Evolutionary conservation across 83 land plant genomes (phyloP).

Genomic region (Isoetes engelmannii): DNA sequence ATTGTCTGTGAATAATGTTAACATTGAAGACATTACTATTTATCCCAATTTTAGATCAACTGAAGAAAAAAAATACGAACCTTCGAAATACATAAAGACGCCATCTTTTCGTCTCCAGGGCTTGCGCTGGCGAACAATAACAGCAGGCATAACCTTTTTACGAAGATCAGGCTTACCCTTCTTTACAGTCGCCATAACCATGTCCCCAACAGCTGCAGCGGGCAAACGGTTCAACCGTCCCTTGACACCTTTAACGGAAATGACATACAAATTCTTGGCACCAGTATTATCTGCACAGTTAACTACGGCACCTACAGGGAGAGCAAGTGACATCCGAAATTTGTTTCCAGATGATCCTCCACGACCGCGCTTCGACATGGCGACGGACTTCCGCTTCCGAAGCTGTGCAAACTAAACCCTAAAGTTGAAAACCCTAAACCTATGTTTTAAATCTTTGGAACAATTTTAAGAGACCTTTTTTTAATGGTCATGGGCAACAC

Average conservation of each 20-base stretch:
- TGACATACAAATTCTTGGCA: constrained; percentile 34
- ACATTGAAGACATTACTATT: background rate
- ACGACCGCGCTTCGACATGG: constrained; percentile 27
- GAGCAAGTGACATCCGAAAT: constrained; percentile 48
- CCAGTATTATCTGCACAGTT: constrained; percentile 42
- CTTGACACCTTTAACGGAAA: constrained; percentile 35
- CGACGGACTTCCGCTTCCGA: too few species aligned
- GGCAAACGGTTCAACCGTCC: constrained; percentile 34
- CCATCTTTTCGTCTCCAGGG: constrained; percentile 36
- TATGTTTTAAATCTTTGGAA: too few species aligned
- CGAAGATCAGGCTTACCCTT: constrained; percentile 35
- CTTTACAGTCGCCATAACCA: constrained; percentile 38
- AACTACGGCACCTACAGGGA: constrained; percentile 47
- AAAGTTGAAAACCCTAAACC: too few species aligned
- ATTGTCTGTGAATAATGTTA: constrained; percentile 32
- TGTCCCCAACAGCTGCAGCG: constrained; percentile 27
- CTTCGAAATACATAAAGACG: constrained; percentile 36
- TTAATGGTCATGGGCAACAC: too few species aligned
- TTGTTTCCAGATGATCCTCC: constrained; percentile 48
- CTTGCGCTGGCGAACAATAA: constrained; percentile 35
- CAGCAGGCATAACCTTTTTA: constrained; percentile 43
- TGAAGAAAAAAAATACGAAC: background rate
- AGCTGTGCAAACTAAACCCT: too few species aligned
- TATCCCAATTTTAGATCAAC: background rate
- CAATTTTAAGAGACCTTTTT: too few species aligned